Evolutionary conservation across 371 early-diverging fungal species (phyloP).

Genomic region (Mortierella sp.): DNA sequence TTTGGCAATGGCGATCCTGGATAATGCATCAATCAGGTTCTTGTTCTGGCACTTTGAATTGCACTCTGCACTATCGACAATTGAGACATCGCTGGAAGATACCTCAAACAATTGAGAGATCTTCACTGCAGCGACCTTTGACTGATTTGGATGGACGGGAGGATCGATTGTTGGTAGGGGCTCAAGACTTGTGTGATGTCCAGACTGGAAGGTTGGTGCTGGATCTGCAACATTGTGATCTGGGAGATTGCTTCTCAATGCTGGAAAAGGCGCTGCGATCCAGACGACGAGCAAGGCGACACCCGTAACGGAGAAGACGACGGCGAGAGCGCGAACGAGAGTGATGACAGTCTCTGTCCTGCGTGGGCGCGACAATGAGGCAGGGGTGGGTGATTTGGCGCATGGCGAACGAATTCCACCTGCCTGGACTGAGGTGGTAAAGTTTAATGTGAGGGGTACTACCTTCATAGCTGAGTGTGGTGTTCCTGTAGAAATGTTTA

Average conservation of each 20-base stretch:
- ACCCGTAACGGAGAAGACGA: slow-evolving; percentile 29
- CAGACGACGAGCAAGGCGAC: slow-evolving; percentile 25
- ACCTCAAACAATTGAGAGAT: neutral
- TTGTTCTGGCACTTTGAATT: slow-evolving; percentile 24
- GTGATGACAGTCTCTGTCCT: slow-evolving; percentile 29
- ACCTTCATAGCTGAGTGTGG: slow-evolving; percentile 27
- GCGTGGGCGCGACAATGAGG: slow-evolving; percentile 33
- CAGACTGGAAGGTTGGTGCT: slow-evolving; percentile 25
- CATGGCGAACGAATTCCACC: slow-evolving; percentile 36
- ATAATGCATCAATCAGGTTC: slow-evolving; percentile 38
- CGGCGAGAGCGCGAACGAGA: slow-evolving; percentile 28
- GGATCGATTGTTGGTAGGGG: slow-evolving; percentile 26
- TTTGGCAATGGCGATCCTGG: slow-evolving; percentile 27
- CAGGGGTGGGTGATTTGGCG: slow-evolving; percentile 48
- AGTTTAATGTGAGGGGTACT: slow-evolving; percentile 30
- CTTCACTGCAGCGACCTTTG: neutral
- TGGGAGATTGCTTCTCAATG: neutral
- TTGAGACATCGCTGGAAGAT: neutral
- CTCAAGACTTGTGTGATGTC: slow-evolving; percentile 20
- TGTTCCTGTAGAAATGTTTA: neutral
- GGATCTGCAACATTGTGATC: neutral
- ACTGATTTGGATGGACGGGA: neutral
- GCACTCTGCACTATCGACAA: slow-evolving; percentile 12
- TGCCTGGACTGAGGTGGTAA: slow-evolving; percentile 5
- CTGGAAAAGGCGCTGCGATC: slow-evolving; percentile 4